Percentiles rank a stretch among this genome's conserved stretches.
These are phyloP conservation scores for Mucor piriformis DNA, from an alignment of 371 early-diverging fungal species.

Conservation along the genomic window DNA sequence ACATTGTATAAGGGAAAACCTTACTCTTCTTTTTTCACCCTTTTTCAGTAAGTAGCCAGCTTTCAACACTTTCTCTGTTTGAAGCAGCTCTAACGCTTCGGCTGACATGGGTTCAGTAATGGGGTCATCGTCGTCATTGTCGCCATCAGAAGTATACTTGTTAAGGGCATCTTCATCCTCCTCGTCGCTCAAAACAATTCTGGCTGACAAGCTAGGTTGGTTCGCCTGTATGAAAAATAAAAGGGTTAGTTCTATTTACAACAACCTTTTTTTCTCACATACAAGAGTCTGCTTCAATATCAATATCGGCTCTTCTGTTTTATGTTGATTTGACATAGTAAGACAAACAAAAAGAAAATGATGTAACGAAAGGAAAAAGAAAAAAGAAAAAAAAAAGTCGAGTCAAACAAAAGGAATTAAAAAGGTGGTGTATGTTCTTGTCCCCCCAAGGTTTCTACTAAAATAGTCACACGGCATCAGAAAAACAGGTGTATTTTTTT, in stretches of 20 bases:
- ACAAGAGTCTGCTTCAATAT: constrained; percentile 14
- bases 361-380: background rate
- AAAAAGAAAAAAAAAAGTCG: background rate
- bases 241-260: constrained; percentile 6
- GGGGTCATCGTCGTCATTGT: constrained; percentile 55
- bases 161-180: constrained; percentile 30
- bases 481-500: background rate
- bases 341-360: background rate
- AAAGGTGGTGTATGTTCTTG: no score
- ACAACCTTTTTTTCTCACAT: constrained; percentile 5
- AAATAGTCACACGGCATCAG: no score
- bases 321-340: constrained; percentile 2
- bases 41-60: constrained; percentile 78
- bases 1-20: background rate
- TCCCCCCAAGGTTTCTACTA: no score
- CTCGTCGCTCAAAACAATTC: constrained; percentile 45
- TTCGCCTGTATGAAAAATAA: background rate
- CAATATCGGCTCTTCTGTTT: constrained; percentile 9
- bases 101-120: constrained; percentile 47
- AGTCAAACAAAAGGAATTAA: background rate
- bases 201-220: constrained; percentile 20
- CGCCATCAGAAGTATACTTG: constrained; percentile 45
- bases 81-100: constrained; percentile 55
- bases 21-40: constrained; percentile 76
- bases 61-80: constrained; percentile 68